Conservation (phyloP, 2,329 filamentous ascomycete genomes). For the Xylaria digitata region DNA sequence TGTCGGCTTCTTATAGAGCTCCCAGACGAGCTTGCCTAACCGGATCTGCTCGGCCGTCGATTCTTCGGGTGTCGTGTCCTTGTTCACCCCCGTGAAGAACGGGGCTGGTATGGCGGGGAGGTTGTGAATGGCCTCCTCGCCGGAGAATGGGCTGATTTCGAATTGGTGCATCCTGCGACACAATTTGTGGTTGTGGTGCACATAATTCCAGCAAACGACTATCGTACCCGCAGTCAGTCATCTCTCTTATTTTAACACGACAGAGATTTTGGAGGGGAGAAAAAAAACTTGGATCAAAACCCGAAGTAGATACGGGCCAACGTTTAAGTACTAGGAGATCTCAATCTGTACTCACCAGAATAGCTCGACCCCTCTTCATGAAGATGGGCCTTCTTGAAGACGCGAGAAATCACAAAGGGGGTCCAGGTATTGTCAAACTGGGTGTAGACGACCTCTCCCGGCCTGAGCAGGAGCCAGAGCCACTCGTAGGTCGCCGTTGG, state of each 20-base stretch:
- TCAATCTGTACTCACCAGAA: conserved; percentile 21
- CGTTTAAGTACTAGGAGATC: neutral
- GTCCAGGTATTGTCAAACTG: conserved; percentile 56
- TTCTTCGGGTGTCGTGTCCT: conserved; percentile 44
- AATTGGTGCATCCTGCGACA: conserved; percentile 54
- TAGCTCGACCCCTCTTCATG: conserved; percentile 26
- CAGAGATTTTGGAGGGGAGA: neutral
- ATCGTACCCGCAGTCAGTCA: conserved; percentile 27
- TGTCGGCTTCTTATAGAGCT: conserved; percentile 57
- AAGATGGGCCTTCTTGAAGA: conserved; percentile 35
- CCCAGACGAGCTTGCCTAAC: conserved; percentile 60
- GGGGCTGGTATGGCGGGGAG: conserved; percentile 57
- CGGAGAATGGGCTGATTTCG: conserved; percentile 54
- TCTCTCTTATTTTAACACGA: neutral
- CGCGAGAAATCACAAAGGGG: conserved; percentile 55
- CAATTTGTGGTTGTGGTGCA: conserved; percentile 49
- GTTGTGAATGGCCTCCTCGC: conserved; percentile 57
- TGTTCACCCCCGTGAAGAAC: conserved; percentile 56
- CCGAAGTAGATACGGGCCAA: neutral
- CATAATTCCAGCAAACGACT: conserved; percentile 58
- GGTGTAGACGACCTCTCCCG: conserved; percentile 58
- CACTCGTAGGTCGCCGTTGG: conserved; percentile 59
- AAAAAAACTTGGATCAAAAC: neutral
- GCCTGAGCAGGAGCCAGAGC: conserved; percentile 61
- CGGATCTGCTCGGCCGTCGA: conserved; percentile 54